Conservation (phyloP, 2,329 filamentous ascomycete genomes). For the Alternaria novae-zelandiae region DNA sequence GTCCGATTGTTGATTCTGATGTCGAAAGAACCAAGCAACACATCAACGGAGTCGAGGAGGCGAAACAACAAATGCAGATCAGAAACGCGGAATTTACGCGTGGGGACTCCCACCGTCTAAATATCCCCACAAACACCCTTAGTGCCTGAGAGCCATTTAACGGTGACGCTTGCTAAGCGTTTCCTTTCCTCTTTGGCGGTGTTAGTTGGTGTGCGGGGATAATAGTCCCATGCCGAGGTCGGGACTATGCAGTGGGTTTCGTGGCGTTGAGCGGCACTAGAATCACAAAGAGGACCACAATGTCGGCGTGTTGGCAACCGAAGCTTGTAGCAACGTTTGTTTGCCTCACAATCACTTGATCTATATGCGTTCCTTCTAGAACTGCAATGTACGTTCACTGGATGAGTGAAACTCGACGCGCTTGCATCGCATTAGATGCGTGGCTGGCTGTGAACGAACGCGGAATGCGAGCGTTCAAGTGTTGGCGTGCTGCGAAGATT, state of each 20-base stretch:
- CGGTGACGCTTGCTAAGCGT: conserved; percentile 34
- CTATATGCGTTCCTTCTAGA: not conserved
- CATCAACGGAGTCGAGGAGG: not conserved
- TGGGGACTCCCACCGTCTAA: conserved; percentile 2
- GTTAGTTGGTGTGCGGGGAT: conserved; percentile 29
- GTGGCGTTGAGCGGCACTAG: not conserved
- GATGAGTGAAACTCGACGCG: not conserved
- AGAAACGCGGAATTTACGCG: not conserved
- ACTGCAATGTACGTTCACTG: not conserved
- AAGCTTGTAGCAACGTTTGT: not conserved
- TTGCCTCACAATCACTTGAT: not conserved
- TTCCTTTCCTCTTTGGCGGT: conserved; percentile 7
- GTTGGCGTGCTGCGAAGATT: not conserved
- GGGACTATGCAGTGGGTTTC: conserved; percentile 7
- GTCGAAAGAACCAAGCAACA: not conserved
- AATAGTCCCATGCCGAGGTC: conserved; percentile 32
- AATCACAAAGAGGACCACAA: not conserved
- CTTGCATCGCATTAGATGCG: not conserved
- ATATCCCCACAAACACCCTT: not conserved
- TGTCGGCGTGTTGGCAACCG: not conserved
- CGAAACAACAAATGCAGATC: not conserved
- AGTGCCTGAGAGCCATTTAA: conserved; percentile 11
- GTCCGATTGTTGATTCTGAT: not conserved
- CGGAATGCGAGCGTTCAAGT: not conserved
- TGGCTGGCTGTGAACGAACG: not conserved